Conservation (phyloP, 2,329 filamentous ascomycete genomes). For the Tolypocladium inflatum region DNA sequence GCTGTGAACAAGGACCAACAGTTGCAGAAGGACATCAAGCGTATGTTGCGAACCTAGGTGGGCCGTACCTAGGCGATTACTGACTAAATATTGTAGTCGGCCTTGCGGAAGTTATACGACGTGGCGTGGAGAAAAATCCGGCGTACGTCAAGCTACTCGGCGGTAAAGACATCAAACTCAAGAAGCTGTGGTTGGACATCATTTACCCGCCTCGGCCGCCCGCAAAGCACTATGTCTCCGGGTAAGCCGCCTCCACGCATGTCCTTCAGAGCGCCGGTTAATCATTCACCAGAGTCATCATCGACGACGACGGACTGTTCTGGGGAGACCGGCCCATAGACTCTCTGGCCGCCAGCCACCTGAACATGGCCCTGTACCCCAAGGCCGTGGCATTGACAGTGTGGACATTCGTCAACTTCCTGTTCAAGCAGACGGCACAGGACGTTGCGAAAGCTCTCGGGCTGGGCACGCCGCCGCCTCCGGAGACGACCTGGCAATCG, state of each 20-base stretch:
- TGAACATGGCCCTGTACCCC: constrained; percentile 44
- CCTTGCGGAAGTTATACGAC: constrained; percentile 22
- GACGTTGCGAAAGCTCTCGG: constrained; percentile 37
- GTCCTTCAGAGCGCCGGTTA: background rate
- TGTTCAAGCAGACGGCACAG: constrained; percentile 34
- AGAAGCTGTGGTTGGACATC: constrained; percentile 50
- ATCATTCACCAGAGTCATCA: constrained; percentile 30
- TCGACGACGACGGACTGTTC: constrained; percentile 38
- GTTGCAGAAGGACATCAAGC: constrained; percentile 35
- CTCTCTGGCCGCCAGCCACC: constrained; percentile 30
- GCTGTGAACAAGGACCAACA: constrained; percentile 45
- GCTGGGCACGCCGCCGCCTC: constrained; percentile 16
- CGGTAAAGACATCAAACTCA: constrained; percentile 38
- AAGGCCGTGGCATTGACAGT: constrained; percentile 38
- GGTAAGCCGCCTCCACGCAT: constrained; percentile 33
- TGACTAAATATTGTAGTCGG: constrained; percentile 15
- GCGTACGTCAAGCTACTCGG: constrained; percentile 29
- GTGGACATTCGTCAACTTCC: constrained; percentile 41
- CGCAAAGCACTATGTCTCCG: constrained; percentile 47
- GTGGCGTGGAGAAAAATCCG: constrained; percentile 30
- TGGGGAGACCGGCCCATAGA: constrained; percentile 40
- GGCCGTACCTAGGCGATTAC: background rate
- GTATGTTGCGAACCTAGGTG: constrained; percentile 20
- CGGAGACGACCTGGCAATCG: constrained; percentile 21
- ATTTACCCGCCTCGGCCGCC: constrained; percentile 50